phyloP scores from a whole-genome alignment of 495 filamentous ascomycete genomes.

The Penicillium pulvis region DNA sequence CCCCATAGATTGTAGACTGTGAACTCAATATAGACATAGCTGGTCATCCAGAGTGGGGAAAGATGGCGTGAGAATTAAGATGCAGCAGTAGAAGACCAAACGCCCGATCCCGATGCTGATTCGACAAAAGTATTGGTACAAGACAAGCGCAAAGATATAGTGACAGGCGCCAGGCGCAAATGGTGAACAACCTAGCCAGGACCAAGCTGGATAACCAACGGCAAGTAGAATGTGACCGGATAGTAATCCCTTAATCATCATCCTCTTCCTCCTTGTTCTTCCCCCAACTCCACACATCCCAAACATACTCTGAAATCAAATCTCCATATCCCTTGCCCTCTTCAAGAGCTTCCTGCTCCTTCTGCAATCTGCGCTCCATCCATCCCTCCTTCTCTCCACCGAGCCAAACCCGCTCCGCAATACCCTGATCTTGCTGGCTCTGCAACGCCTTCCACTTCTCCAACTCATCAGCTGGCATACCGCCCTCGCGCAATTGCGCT shows the following conservation, averaged over 20 bases:
- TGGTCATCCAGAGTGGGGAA: slow-evolving; percentile 1
- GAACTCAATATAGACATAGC: neutral
- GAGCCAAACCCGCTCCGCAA: slow-evolving; percentile 63
- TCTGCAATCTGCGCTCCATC: slow-evolving; percentile 68
- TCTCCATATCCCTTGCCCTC: slow-evolving; percentile 79
- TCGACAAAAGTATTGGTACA: slow-evolving; percentile 1
- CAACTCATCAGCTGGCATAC: slow-evolving; percentile 38
- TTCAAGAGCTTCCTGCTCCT: slow-evolving; percentile 72
- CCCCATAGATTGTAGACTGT: neutral
- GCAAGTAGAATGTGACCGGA: no score
- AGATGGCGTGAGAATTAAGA: neutral
- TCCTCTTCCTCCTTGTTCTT: slow-evolving; percentile 34
- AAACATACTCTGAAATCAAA: slow-evolving; percentile 82
- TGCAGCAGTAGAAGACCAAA: slow-evolving; percentile 12
- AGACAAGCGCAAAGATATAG: neutral
- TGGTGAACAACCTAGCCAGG: neutral
- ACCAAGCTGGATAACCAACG: neutral
- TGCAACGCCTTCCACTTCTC: slow-evolving; percentile 45
- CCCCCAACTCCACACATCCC: slow-evolving; percentile 74
- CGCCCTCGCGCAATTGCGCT: slow-evolving; percentile 23
- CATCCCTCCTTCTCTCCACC: slow-evolving; percentile 65
- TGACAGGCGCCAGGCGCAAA: neutral
- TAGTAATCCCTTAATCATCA: slow-evolving; percentile 15
- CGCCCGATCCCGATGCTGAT: slow-evolving; percentile 25
- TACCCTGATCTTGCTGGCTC: slow-evolving; percentile 36